Base-by-base conservation (phyloP, 805 yeast genomes). In the Jamesozyma hellenica region DNA sequence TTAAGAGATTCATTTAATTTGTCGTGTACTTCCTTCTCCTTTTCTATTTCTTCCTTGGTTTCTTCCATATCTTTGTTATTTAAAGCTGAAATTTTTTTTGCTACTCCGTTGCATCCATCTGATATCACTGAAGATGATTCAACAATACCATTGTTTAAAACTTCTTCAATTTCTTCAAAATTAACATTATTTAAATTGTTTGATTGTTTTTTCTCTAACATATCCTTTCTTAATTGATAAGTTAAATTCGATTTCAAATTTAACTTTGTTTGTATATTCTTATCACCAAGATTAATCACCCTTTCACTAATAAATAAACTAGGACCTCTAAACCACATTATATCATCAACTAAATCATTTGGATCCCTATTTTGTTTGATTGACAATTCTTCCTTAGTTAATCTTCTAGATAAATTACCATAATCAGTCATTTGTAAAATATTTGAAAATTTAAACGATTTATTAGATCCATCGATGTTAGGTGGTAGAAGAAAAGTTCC, bases 241-340 rank as follows among this genome's bases (percentile, higher is more conserved):
- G n/a, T n/a, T n/a, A n/a, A n/a, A n/a, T n/a, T n/a, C n/a, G n/a
- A n/a, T 6, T 29, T 29, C 32, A 16, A 17, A 13, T 31, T 31
- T 17, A 31, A 42, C 2, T 55, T 47, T 9, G 43, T 34, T 27
- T 51, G 42, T 14, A 47, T 23, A 17, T 45, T 40, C 30, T 43
- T 42, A 32, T 42, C 48, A 12, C 55, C 52, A 4, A 50, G 42
- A 41, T 61, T 59, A 7, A 57, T 41, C 19, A 70, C 41, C 42
- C 79, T 54, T 44, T 64, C 66, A 5, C 63, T 53, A 15, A 74
- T 53, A 25, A 67, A 61, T 10, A 72, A 63, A 19, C 86, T 82
- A 2, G 87, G 81, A 0, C 83, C 75, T 50, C 79, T 68, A 56
- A 74, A 80, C 83, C 87, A 82, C 14, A 82, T 55, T 13, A 75